Conservation (phyloP, 257 asterid genomes). For the Solanum lycopersicoides region DNA sequence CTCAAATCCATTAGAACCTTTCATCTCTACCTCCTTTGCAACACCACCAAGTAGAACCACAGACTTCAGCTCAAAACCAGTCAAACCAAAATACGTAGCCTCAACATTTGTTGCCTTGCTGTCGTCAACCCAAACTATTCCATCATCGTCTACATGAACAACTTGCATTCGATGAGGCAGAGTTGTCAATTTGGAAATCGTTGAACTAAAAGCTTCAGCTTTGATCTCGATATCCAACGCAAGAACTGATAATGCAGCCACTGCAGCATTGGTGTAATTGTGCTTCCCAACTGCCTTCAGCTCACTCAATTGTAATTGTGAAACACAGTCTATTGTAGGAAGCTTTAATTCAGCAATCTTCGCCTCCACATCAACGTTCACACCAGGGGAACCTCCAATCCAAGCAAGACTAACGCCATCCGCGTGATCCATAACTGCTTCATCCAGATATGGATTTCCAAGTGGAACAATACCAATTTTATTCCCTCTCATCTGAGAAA, state of each 20-base stretch:
- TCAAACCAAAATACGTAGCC: conserved; percentile 23
- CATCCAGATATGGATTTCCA: conserved; percentile 25
- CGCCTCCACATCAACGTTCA: conserved; percentile 11
- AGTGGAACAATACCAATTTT: conserved; percentile 26
- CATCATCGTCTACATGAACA: conserved; percentile 14
- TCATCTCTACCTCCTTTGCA: conserved; percentile 12
- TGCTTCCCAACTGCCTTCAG: conserved; percentile 28
- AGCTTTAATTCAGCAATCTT: conserved; percentile 16
- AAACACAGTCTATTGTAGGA: conserved; percentile 7
- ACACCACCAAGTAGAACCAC: conserved; percentile 27
- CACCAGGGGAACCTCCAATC: conserved; percentile 28
- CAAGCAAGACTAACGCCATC: conserved; percentile 14
- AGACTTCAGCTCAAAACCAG: conserved; percentile 15
- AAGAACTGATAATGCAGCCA: conserved; percentile 23
- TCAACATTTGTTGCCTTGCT: conserved; percentile 38
- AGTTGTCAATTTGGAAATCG: conserved; percentile 14
- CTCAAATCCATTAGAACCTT: conserved; percentile 23
- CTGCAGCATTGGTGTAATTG: conserved; percentile 24
- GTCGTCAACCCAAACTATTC: conserved; percentile 22
- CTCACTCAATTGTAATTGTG: conserved; percentile 10
- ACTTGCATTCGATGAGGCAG: conserved; percentile 33
- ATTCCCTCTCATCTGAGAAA: conserved; percentile 20
- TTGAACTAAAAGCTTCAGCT: conserved; percentile 7
- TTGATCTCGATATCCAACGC: conserved; percentile 23
- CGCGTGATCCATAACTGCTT: conserved; percentile 8